These are phyloP conservation scores for Mimosa pudica DNA, from an alignment of 306 rosid species.

Conservation along the genomic window DNA sequence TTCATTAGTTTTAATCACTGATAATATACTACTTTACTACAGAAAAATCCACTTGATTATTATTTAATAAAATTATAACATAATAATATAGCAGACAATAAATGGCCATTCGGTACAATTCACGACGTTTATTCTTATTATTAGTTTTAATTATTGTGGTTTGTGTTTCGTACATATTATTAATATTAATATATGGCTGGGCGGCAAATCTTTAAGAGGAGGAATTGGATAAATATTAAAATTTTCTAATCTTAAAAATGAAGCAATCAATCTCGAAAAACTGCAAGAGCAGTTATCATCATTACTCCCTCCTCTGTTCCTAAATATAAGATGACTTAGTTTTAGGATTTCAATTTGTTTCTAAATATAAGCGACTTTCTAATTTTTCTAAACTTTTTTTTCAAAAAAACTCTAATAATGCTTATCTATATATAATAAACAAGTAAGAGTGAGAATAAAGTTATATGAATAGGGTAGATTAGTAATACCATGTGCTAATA, in stretches of 20 bases:
- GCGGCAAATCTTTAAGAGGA: slow-evolving; percentile 1
- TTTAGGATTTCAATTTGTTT: too few species aligned
- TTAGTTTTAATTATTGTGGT: not conserved
- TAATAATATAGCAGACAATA: not conserved
- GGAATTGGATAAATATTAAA: slow-evolving; percentile 14
- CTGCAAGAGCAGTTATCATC: not conserved
- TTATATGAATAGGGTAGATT: too few species aligned
- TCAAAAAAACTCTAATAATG: too few species aligned
- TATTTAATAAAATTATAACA: not conserved
- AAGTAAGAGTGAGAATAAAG: too few species aligned
- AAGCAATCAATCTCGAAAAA: slow-evolving; percentile 35
- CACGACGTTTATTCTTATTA: not conserved
- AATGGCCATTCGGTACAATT: not conserved
- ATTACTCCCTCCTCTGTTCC: too few species aligned
- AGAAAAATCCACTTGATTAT: not conserved
- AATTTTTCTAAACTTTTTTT: too few species aligned
- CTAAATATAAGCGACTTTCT: too few species aligned
- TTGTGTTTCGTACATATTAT: not conserved
- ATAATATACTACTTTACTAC: not conserved
- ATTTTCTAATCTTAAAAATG: slow-evolving; percentile 29
- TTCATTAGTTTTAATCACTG: not conserved
- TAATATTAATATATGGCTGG: not conserved
- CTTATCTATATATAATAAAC: too few species aligned
- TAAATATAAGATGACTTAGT: too few species aligned
- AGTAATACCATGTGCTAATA: too few species aligned